Evolutionary conservation across 108 stramenopile species (phyloP), one percentile per base, ranked within the genome.

Genomic region (Nitzschia sp.): DNA sequence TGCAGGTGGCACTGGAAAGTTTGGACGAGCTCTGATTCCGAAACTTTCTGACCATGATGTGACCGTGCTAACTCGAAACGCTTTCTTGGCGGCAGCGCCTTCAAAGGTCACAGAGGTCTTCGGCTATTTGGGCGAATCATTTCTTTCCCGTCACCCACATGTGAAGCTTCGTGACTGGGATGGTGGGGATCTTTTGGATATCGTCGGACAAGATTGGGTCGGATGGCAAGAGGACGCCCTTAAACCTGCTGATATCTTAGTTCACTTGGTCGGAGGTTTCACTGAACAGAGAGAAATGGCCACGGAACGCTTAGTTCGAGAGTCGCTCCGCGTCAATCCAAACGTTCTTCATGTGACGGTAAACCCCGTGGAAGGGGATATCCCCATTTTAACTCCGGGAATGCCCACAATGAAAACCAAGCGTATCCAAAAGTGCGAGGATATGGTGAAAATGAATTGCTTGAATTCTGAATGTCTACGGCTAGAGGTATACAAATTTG

Each of bases 101-200:
- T 50, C 53, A n/a, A 80, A 84, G 6, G 93, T 89, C 2, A 84
- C 93, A 0, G 68, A 71, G 48, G 83, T 79, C 22, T 94, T 91
- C 72, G 93, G 93, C 1, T 91, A 85, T 72, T 66, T 91, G 16
- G 93, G 93, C 3, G 26, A 76, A 69, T 58, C 55, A 5, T 91
- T 86, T 64, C 33, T 94, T 36, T 48, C 59, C 1, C 76, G 80
- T 19, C 46, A 90, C 55, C 79, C 79, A 2, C 68, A 80, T 30
- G 82, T 93, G 6, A 56, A 53, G 50, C 57, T 94, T 31, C 69
- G 93, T 27, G 93, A 94, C 63, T 94, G 88, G 88, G 90, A 91
- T 71, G 93, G 90, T 19, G 93, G 93, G 29, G 93, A 94, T 77
- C 58, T 91, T 45, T 70, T 88, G 33, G 93, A 94, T 69, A 94